Percentiles rank a stretch among this genome's conserved stretches.
These are phyloP conservation scores for Globisporangium takayamanum DNA, from an alignment of 352 stramenopile species.

Conservation along the genomic window DNA sequence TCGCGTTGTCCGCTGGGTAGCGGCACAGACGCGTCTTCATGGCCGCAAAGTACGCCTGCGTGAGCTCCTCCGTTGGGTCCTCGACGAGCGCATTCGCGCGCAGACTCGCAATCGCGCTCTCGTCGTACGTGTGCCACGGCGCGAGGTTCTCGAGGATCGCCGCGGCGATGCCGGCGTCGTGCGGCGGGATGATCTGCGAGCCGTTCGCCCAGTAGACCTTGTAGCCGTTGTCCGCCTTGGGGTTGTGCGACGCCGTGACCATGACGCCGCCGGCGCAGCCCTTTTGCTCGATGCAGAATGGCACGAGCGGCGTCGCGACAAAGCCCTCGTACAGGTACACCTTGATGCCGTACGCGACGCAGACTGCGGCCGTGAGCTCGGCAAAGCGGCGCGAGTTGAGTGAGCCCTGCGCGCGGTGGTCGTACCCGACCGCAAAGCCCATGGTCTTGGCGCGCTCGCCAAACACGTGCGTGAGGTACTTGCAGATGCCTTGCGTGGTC, in stretches of 20 bases:
- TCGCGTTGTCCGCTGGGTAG: constrained; percentile 57
- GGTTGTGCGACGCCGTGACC: constrained; percentile 98
- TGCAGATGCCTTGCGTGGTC: constrained; percentile 87
- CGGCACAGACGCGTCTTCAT: constrained; percentile 52
- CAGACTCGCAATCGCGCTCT: constrained; percentile 28
- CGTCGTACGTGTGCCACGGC: constrained; percentile 76
- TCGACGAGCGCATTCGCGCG: constrained; percentile 38
- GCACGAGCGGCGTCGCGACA: constrained; percentile 95
- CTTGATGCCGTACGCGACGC: constrained; percentile 72
- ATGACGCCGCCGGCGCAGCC: constrained; percentile 85
- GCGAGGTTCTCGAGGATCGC: constrained; percentile 89
- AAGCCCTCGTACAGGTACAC: constrained; percentile 90
- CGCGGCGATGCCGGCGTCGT: constrained; percentile 91
- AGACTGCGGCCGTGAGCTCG: constrained; percentile 78
- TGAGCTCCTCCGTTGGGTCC: constrained; percentile 67
- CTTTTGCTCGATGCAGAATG: constrained; percentile 79
- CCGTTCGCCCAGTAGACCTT: constrained; percentile 96
- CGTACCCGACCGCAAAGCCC: constrained; percentile 88
- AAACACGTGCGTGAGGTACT: constrained; percentile 74
- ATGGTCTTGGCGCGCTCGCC: constrained; percentile 65
- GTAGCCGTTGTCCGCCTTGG: constrained; percentile 97
- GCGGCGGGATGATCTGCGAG: constrained; percentile 96
- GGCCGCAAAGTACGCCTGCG: constrained; percentile 59
- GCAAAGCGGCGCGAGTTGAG: constrained; percentile 89
- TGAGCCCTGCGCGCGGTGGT: constrained; percentile 73